Base-by-base conservation (phyloP, 371 early-diverging fungal species). In the Mucor plumbeus region DNA sequence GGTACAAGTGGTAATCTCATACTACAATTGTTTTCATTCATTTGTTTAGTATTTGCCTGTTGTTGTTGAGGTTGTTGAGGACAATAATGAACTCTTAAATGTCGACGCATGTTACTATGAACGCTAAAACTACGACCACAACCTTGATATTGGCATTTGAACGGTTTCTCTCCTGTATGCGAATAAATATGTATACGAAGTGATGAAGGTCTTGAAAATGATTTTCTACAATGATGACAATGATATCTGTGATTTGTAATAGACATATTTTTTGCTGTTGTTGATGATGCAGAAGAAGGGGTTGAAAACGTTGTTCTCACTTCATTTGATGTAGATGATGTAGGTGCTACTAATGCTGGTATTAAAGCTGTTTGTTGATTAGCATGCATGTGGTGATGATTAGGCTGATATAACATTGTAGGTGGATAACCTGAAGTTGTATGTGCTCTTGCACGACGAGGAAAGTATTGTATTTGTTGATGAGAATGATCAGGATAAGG, bases 121-220 rank as follows among this genome's bases (percentile, higher is more conserved):
- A 92, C 93, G n/a, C 91, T 89, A 61, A 93, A 93, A 44, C 81
- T 80, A 40, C 87, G 81, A 5, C 84, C 84, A 70, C 94, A 93
- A 0, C 88, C 90, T 31, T 76, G 72, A 43, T 77, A 79, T 1
- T 73, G 75, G 68, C 93, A 92, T 43, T 77, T 78, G 70, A 85
- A 87, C 5, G 93, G 93, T 59, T 87, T 86, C 63, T 92, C 92
- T 5, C 92, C 91, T 5, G 93, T 92, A 66, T 92, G 93, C 1
- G 90, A 86, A 64, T 87, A 83, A 53, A 85, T 85, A 69, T 92
- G 92, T 34, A 90, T 91, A 4, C 81, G 73, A 2, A 91, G 73
- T 0, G 89, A 86, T 5, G 77, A 74, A 21, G 72, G 78, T 65
- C 74, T 61, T 11, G 72, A 72, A 31, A 77, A 77, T 8, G 75